Percentiles rank a stretch among this genome's conserved stretches.
Evolutionary conservation across 2,329 filamentous ascomycete genomes (phyloP).

Genomic region (Monilinia laxa): DNA sequence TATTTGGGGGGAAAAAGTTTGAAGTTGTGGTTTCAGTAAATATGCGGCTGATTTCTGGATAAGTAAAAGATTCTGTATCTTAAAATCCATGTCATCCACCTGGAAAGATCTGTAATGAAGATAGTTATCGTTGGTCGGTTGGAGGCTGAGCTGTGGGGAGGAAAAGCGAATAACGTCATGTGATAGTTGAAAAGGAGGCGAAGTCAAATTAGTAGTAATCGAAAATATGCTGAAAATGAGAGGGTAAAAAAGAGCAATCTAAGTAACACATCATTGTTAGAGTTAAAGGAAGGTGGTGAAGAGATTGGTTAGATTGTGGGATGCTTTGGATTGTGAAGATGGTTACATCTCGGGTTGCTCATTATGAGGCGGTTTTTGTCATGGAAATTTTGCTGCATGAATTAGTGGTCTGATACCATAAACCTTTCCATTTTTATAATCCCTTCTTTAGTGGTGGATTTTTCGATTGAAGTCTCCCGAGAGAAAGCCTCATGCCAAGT

Average conservation of each 20-base stretch:
- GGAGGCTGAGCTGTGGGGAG: background rate
- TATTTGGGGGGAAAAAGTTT: background rate
- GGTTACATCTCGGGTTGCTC: background rate
- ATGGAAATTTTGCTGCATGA: constrained; percentile 2
- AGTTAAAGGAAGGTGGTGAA: background rate
- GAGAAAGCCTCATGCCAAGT: constrained; percentile 2
- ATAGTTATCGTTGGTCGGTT: background rate
- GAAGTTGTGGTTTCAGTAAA: background rate
- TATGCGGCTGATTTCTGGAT: background rate
- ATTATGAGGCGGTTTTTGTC: background rate
- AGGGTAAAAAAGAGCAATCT: background rate
- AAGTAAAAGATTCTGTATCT: background rate
- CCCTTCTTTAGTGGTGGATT: background rate
- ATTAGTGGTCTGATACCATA: constrained; percentile 7
- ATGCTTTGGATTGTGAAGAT: background rate
- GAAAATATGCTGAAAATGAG: background rate
- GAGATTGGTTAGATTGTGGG: background rate
- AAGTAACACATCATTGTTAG: background rate
- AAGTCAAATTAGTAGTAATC: background rate
- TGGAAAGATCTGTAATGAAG: background rate
- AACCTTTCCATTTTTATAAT: background rate
- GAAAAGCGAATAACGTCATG: background rate
- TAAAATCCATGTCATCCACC: background rate
- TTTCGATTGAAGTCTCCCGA: background rate
- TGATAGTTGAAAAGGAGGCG: background rate